These are phyloP conservation scores for Colletotrichum lindemuthianum DNA, from an alignment of 2,329 filamentous ascomycete genomes.

Conservation along the genomic window DNA sequence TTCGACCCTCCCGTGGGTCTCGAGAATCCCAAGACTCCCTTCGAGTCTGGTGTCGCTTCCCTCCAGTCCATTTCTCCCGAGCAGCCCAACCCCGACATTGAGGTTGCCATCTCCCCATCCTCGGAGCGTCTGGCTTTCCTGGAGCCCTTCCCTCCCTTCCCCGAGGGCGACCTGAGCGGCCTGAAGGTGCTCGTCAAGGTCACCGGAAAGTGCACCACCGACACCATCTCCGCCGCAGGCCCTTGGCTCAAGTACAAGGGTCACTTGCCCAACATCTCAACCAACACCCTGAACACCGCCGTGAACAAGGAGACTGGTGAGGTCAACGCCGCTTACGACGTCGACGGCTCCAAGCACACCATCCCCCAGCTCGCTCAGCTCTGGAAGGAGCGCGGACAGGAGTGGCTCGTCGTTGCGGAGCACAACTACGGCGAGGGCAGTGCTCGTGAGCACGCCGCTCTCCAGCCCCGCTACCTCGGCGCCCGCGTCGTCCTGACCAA, in stretches of 20 bases:
- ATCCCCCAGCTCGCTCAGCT: conserved; percentile 88
- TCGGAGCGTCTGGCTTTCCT: conserved; percentile 91
- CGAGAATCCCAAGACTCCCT: conserved; percentile 70
- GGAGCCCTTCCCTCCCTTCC: conserved; percentile 90
- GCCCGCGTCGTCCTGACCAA: conserved; percentile 86
- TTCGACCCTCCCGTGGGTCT: conserved; percentile 83
- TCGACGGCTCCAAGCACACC: conserved; percentile 76
- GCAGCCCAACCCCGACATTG: conserved; percentile 59
- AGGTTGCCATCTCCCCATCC: conserved; percentile 84
- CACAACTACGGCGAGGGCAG: conserved; percentile 97
- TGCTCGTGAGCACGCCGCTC: conserved; percentile 87
- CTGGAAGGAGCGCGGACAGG: conserved; percentile 79
- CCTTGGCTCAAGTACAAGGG: conserved; percentile 99
- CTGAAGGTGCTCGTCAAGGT: conserved; percentile 95
- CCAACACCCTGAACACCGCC: conserved; percentile 96
- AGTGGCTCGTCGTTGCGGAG: conserved; percentile 96
- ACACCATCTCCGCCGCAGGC: conserved; percentile 96
- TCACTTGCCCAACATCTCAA: conserved; percentile 95
- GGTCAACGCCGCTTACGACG: conserved; percentile 91
- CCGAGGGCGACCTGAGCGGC: conserved; percentile 75
- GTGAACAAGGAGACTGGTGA: conserved; percentile 92
- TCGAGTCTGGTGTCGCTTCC: conserved; percentile 79
- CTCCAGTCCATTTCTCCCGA: conserved; percentile 82
- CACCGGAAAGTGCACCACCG: conserved; percentile 97
- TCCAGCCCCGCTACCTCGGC: conserved; percentile 91